Evolutionary conservation across 1,284 basidiomycete species (phyloP), one percentile per base, ranked within the genome.

Genomic region (Malassezia brasiliensis): DNA sequence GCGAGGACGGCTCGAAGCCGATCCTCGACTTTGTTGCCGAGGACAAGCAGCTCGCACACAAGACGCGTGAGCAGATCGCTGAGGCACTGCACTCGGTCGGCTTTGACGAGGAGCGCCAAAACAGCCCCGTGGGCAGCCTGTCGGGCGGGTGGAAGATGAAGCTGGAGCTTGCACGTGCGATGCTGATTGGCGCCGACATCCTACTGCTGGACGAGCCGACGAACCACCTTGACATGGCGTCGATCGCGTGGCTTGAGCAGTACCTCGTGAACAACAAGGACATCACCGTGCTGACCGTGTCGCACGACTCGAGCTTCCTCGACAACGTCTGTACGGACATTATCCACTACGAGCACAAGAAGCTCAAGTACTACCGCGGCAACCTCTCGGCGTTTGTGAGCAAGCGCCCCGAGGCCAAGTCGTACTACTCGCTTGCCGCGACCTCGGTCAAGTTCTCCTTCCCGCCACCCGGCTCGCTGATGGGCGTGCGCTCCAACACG

Each of bases 101-200:
- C 45, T 98, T 98, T 74, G 86, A 90, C 66, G 86, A 88, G 61
- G 82, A 81, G 56, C 82, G 90, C 61, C 91, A 96, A 77, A 77
- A 81, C 38, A 87, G 93, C 71, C 79, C 83, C 41, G 91, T 96
- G 59, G 87, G 86, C 47, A 87, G 88, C 51, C 79, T 96, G 57
- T 96, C 90, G 19, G 94, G 94, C 76, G 93, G 94, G 49, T 98
- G 93, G 93, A 98, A 98, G 81, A 98, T 98, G 93, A 89, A 90
- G 72, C 69, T 80, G 75, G 79, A 82, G 90, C 61, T 93, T 86
- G 78, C 82, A 87, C 60, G 64, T 35, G 65, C 68, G 22, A 66
- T 66, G 65, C 59, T 66, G 40, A 63, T 66, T 20, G 64, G 64
- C 31, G 94, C 91, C 36, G 90, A 96, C 77, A 82, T 96, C 50